Evolutionary conservation across 208 protist species (phyloP).

Genomic region (Crithidia mellificae): DNA sequence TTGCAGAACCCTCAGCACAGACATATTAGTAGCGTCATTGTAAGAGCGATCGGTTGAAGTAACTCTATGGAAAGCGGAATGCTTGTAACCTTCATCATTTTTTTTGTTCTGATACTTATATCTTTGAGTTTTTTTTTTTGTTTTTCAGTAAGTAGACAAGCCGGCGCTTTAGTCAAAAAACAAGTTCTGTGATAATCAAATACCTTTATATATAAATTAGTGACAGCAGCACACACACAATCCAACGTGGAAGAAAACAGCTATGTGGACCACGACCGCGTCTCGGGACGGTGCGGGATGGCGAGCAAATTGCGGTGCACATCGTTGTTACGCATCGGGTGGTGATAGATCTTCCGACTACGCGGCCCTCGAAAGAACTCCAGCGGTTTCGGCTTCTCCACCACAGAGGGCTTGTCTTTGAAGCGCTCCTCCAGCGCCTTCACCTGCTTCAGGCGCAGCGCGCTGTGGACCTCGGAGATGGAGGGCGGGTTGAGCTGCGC

Average conservation of each 20-base stretch:
- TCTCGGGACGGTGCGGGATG: slow-evolving; percentile 31
- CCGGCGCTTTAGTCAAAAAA: neutral
- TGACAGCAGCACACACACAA: neutral
- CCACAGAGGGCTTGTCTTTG: slow-evolving; percentile 47
- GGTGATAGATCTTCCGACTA: slow-evolving; percentile 47
- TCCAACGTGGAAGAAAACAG: neutral
- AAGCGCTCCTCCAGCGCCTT: slow-evolving; percentile 57
- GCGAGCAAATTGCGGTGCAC: slow-evolving; percentile 22
- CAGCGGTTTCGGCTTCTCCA: slow-evolving; percentile 35
- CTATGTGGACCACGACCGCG: slow-evolving; percentile 19
- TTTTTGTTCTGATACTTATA: no score
- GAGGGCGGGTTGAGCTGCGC: slow-evolving; percentile 41
- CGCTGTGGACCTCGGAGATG: slow-evolving; percentile 39
- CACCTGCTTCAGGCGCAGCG: slow-evolving; percentile 33
- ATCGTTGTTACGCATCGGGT: slow-evolving; percentile 43
- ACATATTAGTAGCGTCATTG: no score
- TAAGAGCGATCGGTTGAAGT: no score
- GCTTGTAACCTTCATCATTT: no score
- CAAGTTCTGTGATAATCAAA: neutral
- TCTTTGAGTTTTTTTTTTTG: neutral
- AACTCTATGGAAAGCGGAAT: no score
- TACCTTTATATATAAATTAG: no score
- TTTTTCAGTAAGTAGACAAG: neutral
- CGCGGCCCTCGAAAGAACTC: slow-evolving; percentile 62
- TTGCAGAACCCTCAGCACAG: no score